Base-by-base conservation (phyloP, 2,329 filamentous ascomycete species). In the Acrodontium crateriforme region DNA sequence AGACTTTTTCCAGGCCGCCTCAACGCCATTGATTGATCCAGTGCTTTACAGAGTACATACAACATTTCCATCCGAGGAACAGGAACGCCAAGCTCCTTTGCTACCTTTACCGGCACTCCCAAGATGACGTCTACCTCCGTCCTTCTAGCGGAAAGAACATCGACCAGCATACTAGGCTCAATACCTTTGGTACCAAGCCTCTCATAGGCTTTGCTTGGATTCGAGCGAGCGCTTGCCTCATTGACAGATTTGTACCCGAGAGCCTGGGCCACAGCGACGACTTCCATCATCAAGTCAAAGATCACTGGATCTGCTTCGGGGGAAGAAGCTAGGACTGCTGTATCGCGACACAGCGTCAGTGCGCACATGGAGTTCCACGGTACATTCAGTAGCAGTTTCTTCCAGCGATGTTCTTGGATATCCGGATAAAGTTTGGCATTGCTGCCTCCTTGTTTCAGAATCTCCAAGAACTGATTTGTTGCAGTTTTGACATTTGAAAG, bases 331-430 rank as follows among this genome's bases (percentile, higher is more conserved):
- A 73, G 48, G 43, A 70, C 66, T 0, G 59, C 45, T 1, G 65
- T 60, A 12, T 70, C 70, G 31, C 67, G 62, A 22, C 59, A 57
- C 0, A 64, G 56, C 0, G 67, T 65, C 1, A 74, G 51, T 0
- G 70, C 69, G 22, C 67, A 71, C 18, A 73, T 56, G 0, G 70
- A 64, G 38, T 76, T 76, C 65, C 68, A 74, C 0, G 66, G 59
- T 2, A 63, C 69, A 41, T 76, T 76, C 47, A 70, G 56, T 0
- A 74, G 52, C 0, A 75, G 58, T 46, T 76, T 77, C 28, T 59
- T 56, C 71, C 71, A 76, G 6, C 71, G 59, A 28, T 65, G 59
- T 0, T 59, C 45, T 36, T 76, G 69, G 6, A 77, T 58, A 35
- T 75, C 59, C 3, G 61, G 55, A 19, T 65, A 56, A 4, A 67